Conservation (phyloP, 108 stramenopile species). For the Cyclostephanos tholiformis region DNA sequence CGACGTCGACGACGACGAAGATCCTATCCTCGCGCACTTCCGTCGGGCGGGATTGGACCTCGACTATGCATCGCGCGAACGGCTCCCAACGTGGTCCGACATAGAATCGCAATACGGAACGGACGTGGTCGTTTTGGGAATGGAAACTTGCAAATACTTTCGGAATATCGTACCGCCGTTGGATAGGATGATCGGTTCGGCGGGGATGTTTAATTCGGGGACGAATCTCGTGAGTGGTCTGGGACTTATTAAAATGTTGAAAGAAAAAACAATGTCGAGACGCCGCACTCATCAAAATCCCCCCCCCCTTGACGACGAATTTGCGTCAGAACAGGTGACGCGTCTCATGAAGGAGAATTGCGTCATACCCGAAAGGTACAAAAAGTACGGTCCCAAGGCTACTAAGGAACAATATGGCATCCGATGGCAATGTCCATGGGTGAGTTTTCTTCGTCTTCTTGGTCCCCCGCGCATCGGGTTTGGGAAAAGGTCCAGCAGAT, state of each 20-base stretch:
- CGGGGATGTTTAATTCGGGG: conserved; percentile 84
- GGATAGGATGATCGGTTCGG: conserved; percentile 65
- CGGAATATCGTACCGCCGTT: conserved; percentile 51
- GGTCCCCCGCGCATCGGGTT: too few species aligned
- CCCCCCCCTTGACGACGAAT: too few species aligned
- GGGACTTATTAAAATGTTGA: background rate
- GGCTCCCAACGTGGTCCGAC: conserved; percentile 66
- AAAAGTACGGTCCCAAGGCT: conserved; percentile 51
- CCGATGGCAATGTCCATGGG: conserved; percentile 77
- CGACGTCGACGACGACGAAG: background rate
- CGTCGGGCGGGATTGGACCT: conserved; percentile 33
- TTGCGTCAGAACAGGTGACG: conserved; percentile 13
- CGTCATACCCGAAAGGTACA: conserved; percentile 70
- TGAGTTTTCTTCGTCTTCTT: too few species aligned
- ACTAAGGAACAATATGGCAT: conserved; percentile 68
- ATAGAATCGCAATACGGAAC: conserved; percentile 60
- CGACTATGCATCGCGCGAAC: conserved; percentile 16
- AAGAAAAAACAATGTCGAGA: background rate
- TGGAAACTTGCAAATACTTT: conserved; percentile 58
- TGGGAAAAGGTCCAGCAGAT: background rate
- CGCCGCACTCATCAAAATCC: too few species aligned
- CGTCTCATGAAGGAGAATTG: conserved; percentile 70
- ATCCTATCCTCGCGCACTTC: conserved; percentile 34
- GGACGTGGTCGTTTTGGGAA: conserved; percentile 49
- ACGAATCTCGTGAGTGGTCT: conserved; percentile 77